Evolutionary conservation across 2,329 filamentous ascomycete genomes (phyloP), one percentile per base, ranked within the genome.

Genomic region (Myriosclerotinia scirpicola): DNA sequence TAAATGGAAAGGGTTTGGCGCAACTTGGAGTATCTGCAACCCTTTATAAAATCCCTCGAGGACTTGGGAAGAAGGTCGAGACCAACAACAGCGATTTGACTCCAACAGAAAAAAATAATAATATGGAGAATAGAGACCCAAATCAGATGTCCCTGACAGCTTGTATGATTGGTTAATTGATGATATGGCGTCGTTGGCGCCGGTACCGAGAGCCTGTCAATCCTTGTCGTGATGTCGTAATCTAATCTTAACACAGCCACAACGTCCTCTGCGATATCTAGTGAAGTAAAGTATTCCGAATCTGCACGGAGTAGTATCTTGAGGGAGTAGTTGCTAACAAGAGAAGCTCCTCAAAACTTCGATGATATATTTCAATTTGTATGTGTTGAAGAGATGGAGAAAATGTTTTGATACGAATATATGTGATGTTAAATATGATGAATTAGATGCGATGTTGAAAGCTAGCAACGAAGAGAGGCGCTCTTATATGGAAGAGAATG

Each of bases 161-260:
- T 36, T 36, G 20, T 60, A 22, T 60, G 30, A 50, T 60, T 60
- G 58, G 44, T 38, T 26, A 42, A 44, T 38, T n/a, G 7, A 34
- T 48, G 30, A 38, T 30, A 26, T 26, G 14, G 48, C 26, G 17
- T 34, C 14, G 36, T 36, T 3, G 1, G 26, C 22, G 17, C 22
- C 26, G 3, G 26, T 22, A 36, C 26, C 55, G 3, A 46, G 15
- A 59, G 42, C 50, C 40, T 22, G 26, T 36, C 42, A 48, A 22
- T 1, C 6, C 42, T 48, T 48, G 56, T 48, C 22, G 26, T 12
- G 30, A 34, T 34, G 30, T 34, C 30, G 30, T 34, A 34, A 34
- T 34, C 30, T 34, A 34, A 22, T 22, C 46, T n/a, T 36, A 36
- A 36, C 56, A 46, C 42, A 59, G 55, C 55, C 55, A 58, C 55